Percentiles rank a stretch among this genome's conserved stretches.
These are phyloP conservation scores for Apiospora phragmitis DNA, from an alignment of 2,329 filamentous ascomycete genomes.

Conservation along the genomic window DNA sequence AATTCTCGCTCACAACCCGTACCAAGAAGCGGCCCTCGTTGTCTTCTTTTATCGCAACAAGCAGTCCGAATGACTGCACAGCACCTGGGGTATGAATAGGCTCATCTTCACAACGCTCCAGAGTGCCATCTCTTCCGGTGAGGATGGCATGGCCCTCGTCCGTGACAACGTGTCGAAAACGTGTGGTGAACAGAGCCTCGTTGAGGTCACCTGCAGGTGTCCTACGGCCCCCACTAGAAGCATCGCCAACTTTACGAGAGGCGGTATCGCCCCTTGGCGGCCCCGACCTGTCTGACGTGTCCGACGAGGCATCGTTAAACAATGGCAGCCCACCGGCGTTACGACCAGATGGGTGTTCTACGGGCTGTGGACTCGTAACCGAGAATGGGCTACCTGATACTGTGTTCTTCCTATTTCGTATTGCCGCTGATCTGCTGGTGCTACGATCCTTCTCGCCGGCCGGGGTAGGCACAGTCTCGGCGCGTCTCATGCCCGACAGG, in stretches of 20 bases:
- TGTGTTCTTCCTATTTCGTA: conserved; percentile 18
- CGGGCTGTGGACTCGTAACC: conserved; percentile 17
- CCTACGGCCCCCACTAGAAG: not conserved
- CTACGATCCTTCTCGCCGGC: conserved; percentile 5
- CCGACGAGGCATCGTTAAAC: conserved; percentile 28
- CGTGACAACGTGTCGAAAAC: conserved; percentile 77
- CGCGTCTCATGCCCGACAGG: conserved; percentile 14
- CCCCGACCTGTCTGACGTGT: conserved; percentile 20
- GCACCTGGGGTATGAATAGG: conserved; percentile 86
- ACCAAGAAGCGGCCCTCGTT: conserved; percentile 67
- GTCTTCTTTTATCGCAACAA: conserved; percentile 74
- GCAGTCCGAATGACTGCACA: conserved; percentile 75
- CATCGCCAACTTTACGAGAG: not conserved
- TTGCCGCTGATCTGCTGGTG: not conserved
- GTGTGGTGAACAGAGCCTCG: conserved; percentile 62
- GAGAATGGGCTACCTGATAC: conserved; percentile 16
- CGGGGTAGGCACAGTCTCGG: conserved; percentile 19
- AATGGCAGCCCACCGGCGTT: conserved; percentile 15
- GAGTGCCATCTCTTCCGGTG: conserved; percentile 70
- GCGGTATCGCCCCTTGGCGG: not conserved
- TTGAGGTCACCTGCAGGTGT: conserved; percentile 16
- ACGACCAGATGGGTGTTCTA: not conserved
- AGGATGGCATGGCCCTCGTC: conserved; percentile 81
- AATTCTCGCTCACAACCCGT: conserved; percentile 80
- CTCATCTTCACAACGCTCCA: conserved; percentile 87